Base-by-base conservation (phyloP, 2,329 filamentous ascomycete genomes). In the Geosmithia flava region DNA sequence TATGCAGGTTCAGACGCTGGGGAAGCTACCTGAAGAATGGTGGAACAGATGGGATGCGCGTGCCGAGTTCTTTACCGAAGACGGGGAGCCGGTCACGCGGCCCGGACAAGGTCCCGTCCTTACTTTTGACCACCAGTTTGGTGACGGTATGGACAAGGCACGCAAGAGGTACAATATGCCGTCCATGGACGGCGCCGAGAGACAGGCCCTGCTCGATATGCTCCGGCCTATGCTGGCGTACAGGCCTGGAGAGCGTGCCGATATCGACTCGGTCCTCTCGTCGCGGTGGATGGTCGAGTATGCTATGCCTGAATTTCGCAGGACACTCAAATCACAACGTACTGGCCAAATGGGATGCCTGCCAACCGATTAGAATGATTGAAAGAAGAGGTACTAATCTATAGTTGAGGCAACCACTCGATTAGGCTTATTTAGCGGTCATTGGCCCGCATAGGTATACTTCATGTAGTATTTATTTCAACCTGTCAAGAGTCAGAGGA, bases 1-100 rank as follows among this genome's bases (percentile, higher is more conserved):
- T 4, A 49, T 54, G 16, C 52, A 55, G 20, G 49, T 57, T 8
- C 45, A 56, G 37, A 39, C 48, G 7, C 51, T 54, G 2, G 54
- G 56, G 1, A 41, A 13, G 7, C 17, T 55, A 17, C 54, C 55
- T 2, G n/a, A 40, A 1, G 46, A 55, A 20, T 57, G 52, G 54
- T 54, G 50, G 52, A 46, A 50, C 20, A 52, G 45, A 19, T 55
- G 50, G 55, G 49, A 58, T 39, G 33, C 33, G 20, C 10, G 10
- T 17, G 10, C 7, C 6, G 13, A 15, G 23, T 11, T 20, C 17
- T 45, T 20, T 20, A 13, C 19, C 8, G 23, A 45, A 10, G 43
- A 45, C 15, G 33, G 33, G 8, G 8, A 39, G 16, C 33, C 33
- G 8, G 16, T 39, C 19, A n/a, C n/a, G n/a, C 45, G 19, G 27